These are phyloP conservation scores for Sarocladium oryzae DNA, from an alignment of 2,329 filamentous ascomycete genomes.

Conservation along the genomic window DNA sequence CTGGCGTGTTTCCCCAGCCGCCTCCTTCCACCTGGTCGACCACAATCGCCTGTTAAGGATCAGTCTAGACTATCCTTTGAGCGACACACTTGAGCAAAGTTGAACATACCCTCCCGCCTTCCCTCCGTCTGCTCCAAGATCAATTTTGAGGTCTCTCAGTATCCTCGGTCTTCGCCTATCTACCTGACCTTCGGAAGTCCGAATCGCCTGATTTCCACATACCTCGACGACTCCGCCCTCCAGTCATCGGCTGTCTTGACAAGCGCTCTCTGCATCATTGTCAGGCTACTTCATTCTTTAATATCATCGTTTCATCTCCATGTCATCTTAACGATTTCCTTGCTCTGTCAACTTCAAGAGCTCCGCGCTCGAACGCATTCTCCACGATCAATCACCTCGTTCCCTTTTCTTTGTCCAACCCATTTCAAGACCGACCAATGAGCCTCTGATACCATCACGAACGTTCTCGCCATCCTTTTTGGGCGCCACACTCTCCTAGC, in stretches of 20 bases:
- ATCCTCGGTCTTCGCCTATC: not conserved
- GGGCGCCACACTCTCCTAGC: not conserved
- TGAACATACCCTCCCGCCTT: not conserved
- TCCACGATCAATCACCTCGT: conserved; percentile 23
- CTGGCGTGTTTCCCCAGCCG: conserved; percentile 6
- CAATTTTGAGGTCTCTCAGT: not conserved
- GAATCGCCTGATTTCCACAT: no score
- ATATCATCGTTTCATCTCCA: conserved; percentile 21
- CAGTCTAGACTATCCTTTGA: conserved; percentile 1
- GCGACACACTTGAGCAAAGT: no score
- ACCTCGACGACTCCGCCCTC: conserved; percentile 13
- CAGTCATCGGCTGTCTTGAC: conserved; percentile 9
- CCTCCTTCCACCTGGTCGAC: conserved; percentile 4
- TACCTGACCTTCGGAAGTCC: no score
- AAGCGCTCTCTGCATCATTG: conserved; percentile 13
- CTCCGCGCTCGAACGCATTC: conserved; percentile 21
- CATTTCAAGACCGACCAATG: conserved; percentile 29
- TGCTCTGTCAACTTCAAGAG: conserved; percentile 24
- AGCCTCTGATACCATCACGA: conserved; percentile 34
- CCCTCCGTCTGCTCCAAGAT: no score
- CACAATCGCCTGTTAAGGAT: not conserved
- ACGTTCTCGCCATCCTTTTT: conserved; percentile 10
- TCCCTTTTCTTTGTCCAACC: conserved; percentile 27
- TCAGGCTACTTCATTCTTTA: conserved; percentile 22
- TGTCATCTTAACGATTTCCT: conserved; percentile 39